A percentile compares a stretch with the other conserved stretches of the same genome.
Conservation (phyloP, 2,329 filamentous ascomycete genomes). For the Fusarium beomiforme region DNA sequence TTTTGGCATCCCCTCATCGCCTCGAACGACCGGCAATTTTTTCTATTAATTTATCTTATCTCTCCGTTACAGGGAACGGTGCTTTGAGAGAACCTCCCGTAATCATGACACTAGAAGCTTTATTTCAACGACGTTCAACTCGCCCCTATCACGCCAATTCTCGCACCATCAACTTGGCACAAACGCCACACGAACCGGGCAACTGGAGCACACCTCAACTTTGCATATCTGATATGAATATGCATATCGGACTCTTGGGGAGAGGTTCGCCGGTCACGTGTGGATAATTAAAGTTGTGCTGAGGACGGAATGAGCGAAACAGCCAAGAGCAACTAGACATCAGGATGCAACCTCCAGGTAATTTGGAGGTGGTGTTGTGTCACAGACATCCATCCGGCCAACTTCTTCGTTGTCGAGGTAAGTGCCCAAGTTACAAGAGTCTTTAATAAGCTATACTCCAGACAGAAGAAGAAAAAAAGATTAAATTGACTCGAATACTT, state of each 20-base stretch:
- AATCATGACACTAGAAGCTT: background rate
- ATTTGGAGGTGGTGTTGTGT: background rate
- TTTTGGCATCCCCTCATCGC: background rate
- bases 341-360: background rate
- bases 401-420: background rate
- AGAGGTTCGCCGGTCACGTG: slow-evolving; percentile 26
- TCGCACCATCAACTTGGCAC: background rate
- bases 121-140: background rate
- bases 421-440: background rate
- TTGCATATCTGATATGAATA: background rate
- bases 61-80: background rate
- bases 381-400: background rate
- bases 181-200: slow-evolving; percentile 15
- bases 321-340: slow-evolving; percentile 15
- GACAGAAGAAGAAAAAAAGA: too few species aligned
- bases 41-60: background rate
- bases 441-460: background rate
- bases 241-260: background rate
- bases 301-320: slow-evolving; percentile 20
- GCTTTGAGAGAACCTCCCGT: background rate
- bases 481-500: background rate
- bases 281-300: background rate
- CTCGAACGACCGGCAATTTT: background rate
- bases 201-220: slow-evolving; percentile 2
- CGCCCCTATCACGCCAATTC: slow-evolving; percentile 22